A percentile compares a stretch with the other conserved stretches of the same genome.
These are phyloP conservation scores for Chionographis japonica DNA, from an alignment of 106 monocot genomes.

Conservation along the genomic window DNA sequence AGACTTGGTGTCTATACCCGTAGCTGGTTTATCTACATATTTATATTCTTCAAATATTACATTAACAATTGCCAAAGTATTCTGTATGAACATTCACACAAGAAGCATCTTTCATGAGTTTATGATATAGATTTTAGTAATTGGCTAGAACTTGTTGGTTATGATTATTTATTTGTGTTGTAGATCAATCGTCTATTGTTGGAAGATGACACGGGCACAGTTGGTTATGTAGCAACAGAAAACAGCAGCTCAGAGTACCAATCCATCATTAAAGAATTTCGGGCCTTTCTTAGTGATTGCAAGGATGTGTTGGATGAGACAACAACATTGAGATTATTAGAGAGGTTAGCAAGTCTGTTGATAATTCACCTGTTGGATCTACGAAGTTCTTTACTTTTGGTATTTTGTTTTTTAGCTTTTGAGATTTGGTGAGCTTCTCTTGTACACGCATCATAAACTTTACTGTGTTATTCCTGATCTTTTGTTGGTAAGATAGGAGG, in stretches of 20 bases:
- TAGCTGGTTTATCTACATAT: too few relatives aligned
- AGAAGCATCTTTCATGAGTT: too few relatives aligned
- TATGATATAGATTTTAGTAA: too few relatives aligned
- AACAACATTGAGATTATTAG: slow-evolving; percentile 82
- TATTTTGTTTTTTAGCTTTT: too few relatives aligned
- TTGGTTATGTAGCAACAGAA: slow-evolving; percentile 20
- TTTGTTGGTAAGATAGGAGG: too few relatives aligned
- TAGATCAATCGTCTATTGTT: slow-evolving; percentile 91
- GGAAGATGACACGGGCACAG: slow-evolving; percentile 54
- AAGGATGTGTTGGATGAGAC: slow-evolving; percentile 94
- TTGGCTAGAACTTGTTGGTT: neutral
- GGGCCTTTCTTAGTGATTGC: slow-evolving; percentile 90
- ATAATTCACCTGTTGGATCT: slow-evolving; percentile 1
- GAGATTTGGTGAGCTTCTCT: too few relatives aligned
- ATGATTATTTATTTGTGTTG: slow-evolving; percentile 13
- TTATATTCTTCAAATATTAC: too few relatives aligned
- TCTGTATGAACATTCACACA: too few relatives aligned
- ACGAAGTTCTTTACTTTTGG: neutral
- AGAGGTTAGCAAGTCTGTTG: slow-evolving; percentile 48
- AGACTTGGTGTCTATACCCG: too few relatives aligned
- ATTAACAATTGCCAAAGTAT: too few relatives aligned
- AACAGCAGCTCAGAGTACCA: slow-evolving; percentile 52
- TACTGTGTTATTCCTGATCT: too few relatives aligned
- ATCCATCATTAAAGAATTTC: slow-evolving; percentile 69
- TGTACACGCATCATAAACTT: too few relatives aligned